Percentiles rank a stretch among this genome's conserved stretches.
These are phyloP conservation scores for Perkinsus chesapeaki DNA, from an alignment of 169 alveolate genomes.

Conservation along the genomic window DNA sequence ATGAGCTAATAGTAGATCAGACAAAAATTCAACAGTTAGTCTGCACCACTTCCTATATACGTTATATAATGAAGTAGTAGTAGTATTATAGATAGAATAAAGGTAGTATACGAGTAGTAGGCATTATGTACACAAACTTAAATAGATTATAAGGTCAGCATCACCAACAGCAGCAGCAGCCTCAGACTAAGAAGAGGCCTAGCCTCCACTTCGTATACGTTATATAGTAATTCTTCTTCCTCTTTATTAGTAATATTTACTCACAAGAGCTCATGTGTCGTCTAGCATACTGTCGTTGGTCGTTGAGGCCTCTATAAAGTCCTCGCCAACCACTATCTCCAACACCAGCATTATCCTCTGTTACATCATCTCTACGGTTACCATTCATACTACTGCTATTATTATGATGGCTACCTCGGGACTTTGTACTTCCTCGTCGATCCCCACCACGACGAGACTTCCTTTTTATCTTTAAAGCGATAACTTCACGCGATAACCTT, in stretches of 20 bases:
- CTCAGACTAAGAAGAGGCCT: neutral
- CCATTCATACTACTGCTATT: neutral
- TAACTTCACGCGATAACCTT: neutral
- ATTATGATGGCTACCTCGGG: neutral
- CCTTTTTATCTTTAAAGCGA: neutral
- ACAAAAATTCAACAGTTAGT: too few relatives aligned
- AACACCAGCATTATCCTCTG: neutral
- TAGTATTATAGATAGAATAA: too few relatives aligned
- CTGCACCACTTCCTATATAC: too few relatives aligned
- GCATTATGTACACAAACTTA: too few relatives aligned
- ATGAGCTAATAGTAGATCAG: too few relatives aligned
- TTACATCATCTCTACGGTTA: neutral
- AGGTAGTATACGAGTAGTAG: too few relatives aligned
- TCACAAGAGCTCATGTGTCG: neutral
- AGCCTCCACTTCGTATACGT: neutral
- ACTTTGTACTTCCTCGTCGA: too few relatives aligned
- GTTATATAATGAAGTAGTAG: too few relatives aligned
- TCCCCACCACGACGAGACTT: neutral
- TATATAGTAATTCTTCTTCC: too few relatives aligned
- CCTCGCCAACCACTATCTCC: neutral
- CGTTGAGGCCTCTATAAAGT: neutral
- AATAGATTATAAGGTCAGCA: too few relatives aligned
- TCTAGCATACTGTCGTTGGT: neutral
- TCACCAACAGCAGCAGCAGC: too few relatives aligned
- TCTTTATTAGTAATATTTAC: neutral